phyloP scores from a whole-genome alignment of 345 rosid species.

The Hibiscus mutabilis region DNA sequence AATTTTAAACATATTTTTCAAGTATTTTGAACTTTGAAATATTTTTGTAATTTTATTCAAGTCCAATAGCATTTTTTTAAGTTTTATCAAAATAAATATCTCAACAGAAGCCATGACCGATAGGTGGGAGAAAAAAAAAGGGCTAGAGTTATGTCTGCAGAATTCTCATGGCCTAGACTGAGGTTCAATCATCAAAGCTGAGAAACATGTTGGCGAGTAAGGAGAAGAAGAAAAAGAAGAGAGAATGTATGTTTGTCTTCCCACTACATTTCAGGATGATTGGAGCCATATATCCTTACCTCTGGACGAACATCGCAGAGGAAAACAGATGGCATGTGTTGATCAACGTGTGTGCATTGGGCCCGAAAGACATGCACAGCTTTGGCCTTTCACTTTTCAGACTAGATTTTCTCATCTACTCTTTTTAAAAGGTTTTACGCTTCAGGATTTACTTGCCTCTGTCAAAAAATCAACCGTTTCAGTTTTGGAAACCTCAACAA shows the following conservation, averaged over 20 bases:
- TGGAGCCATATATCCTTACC: slow-evolving; percentile 80
- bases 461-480: slow-evolving; percentile 68
- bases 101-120: slow-evolving; percentile 57
- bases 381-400: slow-evolving; percentile 76
- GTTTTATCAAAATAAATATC: too few relatives aligned
- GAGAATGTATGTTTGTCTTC: slow-evolving; percentile 71
- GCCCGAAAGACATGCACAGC: slow-evolving; percentile 91
- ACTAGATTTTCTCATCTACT: slow-evolving; percentile 78
- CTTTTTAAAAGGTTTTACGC: slow-evolving; percentile 88
- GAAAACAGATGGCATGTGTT: slow-evolving; percentile 88
- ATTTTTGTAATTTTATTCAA: too few relatives aligned
- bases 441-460: slow-evolving; percentile 88
- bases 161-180: slow-evolving; percentile 88
- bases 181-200: slow-evolving; percentile 59
- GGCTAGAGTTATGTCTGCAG: slow-evolving; percentile 65
- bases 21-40: too few relatives aligned
- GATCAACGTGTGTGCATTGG: slow-evolving; percentile 81
- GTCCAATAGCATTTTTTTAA: too few relatives aligned
- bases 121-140: slow-evolving; percentile 61
- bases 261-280: slow-evolving; percentile 84
- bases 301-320: slow-evolving; percentile 81
- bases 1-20: too few relatives aligned
- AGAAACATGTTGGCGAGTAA: slow-evolving; percentile 52
- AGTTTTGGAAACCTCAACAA: slow-evolving; percentile 39
- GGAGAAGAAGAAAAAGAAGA: slow-evolving; percentile 43